phyloP scores from a whole-genome alignment of 192 early-diverging fungal species.

The Coemansia sp. region DNA sequence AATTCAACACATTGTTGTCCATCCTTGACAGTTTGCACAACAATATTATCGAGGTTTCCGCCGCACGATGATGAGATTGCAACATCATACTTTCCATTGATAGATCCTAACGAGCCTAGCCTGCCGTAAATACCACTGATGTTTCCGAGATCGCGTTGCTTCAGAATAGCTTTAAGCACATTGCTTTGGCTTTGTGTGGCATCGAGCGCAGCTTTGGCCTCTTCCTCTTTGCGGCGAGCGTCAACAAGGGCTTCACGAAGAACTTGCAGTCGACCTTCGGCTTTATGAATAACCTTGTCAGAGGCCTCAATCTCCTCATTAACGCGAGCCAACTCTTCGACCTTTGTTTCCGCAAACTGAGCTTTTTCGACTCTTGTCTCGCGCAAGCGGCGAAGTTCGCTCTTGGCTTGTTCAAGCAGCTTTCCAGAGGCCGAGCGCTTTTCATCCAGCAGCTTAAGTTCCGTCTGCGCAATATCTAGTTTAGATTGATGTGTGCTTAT shows the following conservation, averaged over 20 bases:
- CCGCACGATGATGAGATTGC: slow-evolving; percentile 91
- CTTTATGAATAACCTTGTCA: slow-evolving; percentile 45
- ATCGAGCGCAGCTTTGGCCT: slow-evolving; percentile 64
- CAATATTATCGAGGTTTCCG: slow-evolving; percentile 76
- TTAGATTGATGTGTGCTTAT: slow-evolving; percentile 71
- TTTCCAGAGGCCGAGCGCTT: slow-evolving; percentile 56
- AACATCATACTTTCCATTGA: slow-evolving; percentile 92
- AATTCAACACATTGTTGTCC: slow-evolving; percentile 91
- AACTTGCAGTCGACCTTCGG: slow-evolving; percentile 39
- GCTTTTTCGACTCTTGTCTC: slow-evolving; percentile 50
- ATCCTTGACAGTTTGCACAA: slow-evolving; percentile 85
- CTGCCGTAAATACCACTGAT: slow-evolving; percentile 83
- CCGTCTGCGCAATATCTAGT: slow-evolving; percentile 80
- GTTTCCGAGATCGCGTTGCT: slow-evolving; percentile 68
- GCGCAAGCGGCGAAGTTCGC: slow-evolving; percentile 49
- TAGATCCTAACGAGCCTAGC: slow-evolving; percentile 93
- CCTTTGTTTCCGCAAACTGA: slow-evolving; percentile 34
- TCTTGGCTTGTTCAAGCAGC: slow-evolving; percentile 64
- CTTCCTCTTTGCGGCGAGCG: slow-evolving; percentile 69
- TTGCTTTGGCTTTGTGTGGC: slow-evolving; percentile 67
- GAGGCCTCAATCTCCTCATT: slow-evolving; percentile 59
- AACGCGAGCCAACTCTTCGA: slow-evolving; percentile 49
- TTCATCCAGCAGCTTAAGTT: slow-evolving; percentile 74
- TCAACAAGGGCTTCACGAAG: slow-evolving; percentile 38
- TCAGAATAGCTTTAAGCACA: slow-evolving; percentile 68